Evolutionary conservation across 2,329 filamentous ascomycete genomes (phyloP).

Genomic region (Xylaria arbuscula): DNA sequence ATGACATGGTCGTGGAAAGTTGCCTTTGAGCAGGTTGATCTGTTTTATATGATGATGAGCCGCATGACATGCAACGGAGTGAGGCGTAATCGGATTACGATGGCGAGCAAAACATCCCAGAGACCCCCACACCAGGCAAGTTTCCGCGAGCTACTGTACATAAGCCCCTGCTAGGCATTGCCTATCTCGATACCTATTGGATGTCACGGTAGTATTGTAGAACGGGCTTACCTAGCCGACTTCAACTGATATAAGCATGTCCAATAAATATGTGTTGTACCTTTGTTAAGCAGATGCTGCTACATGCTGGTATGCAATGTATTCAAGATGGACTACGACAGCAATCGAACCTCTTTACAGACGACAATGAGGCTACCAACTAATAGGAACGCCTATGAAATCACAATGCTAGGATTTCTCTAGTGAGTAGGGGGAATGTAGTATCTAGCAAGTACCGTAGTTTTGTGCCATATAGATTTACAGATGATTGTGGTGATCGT

Average conservation of each 20-base stretch:
- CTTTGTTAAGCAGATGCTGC: not conserved
- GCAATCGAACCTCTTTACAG: too few relatives aligned
- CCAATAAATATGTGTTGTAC: not conserved
- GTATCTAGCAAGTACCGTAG: too few relatives aligned
- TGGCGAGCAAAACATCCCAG: constrained; percentile 1
- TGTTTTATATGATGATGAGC: constrained; percentile 11
- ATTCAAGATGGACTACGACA: not conserved
- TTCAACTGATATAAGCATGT: not conserved
- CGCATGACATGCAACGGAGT: not conserved
- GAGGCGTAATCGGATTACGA: not conserved
- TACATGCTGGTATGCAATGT: not conserved
- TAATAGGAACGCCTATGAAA: not conserved
- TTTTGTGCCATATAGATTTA: too few relatives aligned
- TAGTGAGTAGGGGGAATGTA: not conserved
- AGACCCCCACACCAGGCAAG: constrained; percentile 20
- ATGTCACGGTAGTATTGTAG: not conserved
- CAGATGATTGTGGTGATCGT: not conserved
- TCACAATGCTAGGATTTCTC: not conserved
- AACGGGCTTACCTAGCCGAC: not conserved
- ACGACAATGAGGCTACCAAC: too few relatives aligned
- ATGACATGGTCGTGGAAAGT: constrained; percentile 28
- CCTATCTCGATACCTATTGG: not conserved
- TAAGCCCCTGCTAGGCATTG: constrained; percentile 13
- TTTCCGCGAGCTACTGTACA: constrained; percentile 30
- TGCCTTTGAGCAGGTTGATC: constrained; percentile 15